A percentile compares a stretch with the other conserved stretches of the same genome.
Conservation (phyloP, 1,284 basidiomycete species). For the Sanguinoderma infundibulare region DNA sequence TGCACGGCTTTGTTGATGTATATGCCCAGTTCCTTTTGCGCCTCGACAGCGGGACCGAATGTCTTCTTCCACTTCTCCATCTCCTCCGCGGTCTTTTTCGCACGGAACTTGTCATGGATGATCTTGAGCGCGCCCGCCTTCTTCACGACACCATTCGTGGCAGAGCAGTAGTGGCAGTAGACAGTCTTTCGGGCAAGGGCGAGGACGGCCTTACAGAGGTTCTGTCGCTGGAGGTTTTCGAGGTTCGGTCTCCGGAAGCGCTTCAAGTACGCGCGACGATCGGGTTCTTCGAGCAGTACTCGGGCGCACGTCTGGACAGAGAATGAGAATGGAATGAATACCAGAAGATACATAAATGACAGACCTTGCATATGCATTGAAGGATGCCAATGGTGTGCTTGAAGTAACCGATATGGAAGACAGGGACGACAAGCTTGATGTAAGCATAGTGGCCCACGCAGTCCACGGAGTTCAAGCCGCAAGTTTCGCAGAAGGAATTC, state of each 20-base stretch:
- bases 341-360: not conserved
- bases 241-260: slow-evolving; percentile 90
- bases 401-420: slow-evolving; percentile 99
- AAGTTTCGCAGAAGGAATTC: slow-evolving; percentile 91
- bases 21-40: slow-evolving; percentile 85
- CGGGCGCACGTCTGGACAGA: slow-evolving; percentile 84
- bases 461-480: slow-evolving; percentile 89
- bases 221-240: slow-evolving; percentile 92
- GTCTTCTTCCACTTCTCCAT: slow-evolving; percentile 88
- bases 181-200: slow-evolving; percentile 87
- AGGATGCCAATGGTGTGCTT: slow-evolving; percentile 93
- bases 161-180: slow-evolving; percentile 92
- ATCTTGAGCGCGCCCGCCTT: slow-evolving; percentile 96
- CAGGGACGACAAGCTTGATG: slow-evolving; percentile 94
- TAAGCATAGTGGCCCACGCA: slow-evolving; percentile 99
- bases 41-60: slow-evolving; percentile 84
- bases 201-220: slow-evolving; percentile 90
- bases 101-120: slow-evolving; percentile 96
- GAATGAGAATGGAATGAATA: not conserved
- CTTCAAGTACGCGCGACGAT: slow-evolving; percentile 85
- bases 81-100: slow-evolving; percentile 92
- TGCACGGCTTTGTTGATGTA: slow-evolving; percentile 90
- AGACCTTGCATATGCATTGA: slow-evolving; percentile 90
- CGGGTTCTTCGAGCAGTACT: slow-evolving; percentile 89
- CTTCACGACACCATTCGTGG: slow-evolving; percentile 96